Evolutionary conservation across 805 yeast genomes (phyloP).

Genomic region (Ogataea dorogensis): DNA sequence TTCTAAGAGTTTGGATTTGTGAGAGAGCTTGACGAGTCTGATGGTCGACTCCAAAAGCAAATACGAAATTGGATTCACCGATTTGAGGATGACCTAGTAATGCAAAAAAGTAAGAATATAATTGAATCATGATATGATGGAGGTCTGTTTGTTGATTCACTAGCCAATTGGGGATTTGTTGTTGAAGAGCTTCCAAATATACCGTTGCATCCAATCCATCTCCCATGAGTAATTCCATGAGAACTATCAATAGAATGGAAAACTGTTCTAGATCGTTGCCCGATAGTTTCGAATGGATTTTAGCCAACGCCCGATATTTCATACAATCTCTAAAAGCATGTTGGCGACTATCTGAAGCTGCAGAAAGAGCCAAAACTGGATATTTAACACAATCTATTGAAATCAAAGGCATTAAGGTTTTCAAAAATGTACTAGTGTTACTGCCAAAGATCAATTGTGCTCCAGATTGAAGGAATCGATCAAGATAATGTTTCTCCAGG

Average conservation of each 20-base stretch:
- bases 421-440: slow-evolving; percentile 1
- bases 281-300: not conserved
- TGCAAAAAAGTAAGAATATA: slow-evolving; percentile 3
- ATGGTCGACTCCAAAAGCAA: slow-evolving; percentile 6
- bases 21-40: slow-evolving; percentile 3
- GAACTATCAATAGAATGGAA: slow-evolving; percentile 4
- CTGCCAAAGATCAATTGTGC: slow-evolving; percentile 2
- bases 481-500: slow-evolving; percentile 5
- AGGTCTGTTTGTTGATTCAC: slow-evolving; percentile 1
- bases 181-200: slow-evolving; percentile 4
- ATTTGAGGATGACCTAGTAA: not conserved
- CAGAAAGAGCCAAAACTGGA: slow-evolving; percentile 4
- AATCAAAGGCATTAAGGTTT: slow-evolving; percentile 3
- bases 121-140: slow-evolving; percentile 2
- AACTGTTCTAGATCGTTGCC: not conserved
- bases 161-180: not conserved
- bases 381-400: slow-evolving; percentile 2
- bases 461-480: slow-evolving; percentile 1
- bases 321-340: slow-evolving; percentile 5
- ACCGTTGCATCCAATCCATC: slow-evolving; percentile 7
- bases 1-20: slow-evolving; percentile 6
- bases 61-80: not conserved
- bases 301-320: slow-evolving; percentile 5
- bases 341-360: slow-evolving; percentile 1
- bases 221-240: slow-evolving; percentile 11